Evolutionary conservation across 495 filamentous ascomycete genomes (phyloP).

Genomic region (Tuber umbilicatum): DNA sequence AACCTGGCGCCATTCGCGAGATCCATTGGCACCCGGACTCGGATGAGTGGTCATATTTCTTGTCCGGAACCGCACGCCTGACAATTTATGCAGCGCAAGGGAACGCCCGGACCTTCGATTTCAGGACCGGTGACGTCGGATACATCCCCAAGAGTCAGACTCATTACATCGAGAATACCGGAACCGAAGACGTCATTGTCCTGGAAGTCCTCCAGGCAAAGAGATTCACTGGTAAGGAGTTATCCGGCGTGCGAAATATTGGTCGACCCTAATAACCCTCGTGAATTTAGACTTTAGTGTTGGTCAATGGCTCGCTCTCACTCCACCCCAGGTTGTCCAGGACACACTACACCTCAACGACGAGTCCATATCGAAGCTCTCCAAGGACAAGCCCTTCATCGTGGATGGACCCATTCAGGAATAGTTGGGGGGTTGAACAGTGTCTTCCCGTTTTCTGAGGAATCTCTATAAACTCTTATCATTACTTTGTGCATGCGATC

Average conservation of each 20-base stretch:
- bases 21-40: constrained; percentile 72
- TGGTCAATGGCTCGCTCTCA: constrained; percentile 60
- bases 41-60: constrained; percentile 75
- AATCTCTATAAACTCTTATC: background rate
- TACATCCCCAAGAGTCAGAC: constrained; percentile 60
- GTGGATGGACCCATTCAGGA: constrained; percentile 28
- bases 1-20: constrained; percentile 68
- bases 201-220: constrained; percentile 64
- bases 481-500: background rate
- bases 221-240: constrained; percentile 52
- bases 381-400: constrained; percentile 58
- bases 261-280: constrained; percentile 8
- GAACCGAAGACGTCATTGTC: constrained; percentile 60
- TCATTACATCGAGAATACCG: constrained; percentile 71
- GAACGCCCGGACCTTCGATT: constrained; percentile 65
- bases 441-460: background rate
- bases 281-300: constrained; percentile 52
- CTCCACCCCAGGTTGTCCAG: constrained; percentile 57
- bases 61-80: constrained; percentile 59
- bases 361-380: constrained; percentile 50
- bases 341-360: constrained; percentile 58
- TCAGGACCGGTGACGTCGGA: constrained; percentile 63
- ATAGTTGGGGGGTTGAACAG: constrained; percentile 12
- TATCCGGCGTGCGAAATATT: background rate
- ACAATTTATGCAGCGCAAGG: constrained; percentile 58